Evolutionary conservation across 2,329 filamentous ascomycete species (phyloP).

Genomic region (Microcera coccophila): DNA sequence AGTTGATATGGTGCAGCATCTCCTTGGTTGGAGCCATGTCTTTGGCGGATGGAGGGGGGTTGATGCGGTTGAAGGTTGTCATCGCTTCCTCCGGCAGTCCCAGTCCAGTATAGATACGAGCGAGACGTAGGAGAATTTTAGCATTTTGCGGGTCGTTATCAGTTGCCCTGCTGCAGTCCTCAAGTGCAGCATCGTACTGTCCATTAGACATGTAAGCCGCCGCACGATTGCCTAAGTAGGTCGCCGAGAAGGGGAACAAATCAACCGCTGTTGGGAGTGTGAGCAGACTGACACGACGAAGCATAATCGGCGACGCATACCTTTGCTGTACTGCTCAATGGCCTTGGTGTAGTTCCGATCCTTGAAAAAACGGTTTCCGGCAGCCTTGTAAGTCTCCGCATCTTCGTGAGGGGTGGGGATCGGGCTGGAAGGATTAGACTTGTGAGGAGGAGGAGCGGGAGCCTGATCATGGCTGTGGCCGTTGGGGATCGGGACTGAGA

Average conservation of each 20-base stretch:
- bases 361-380: constrained; percentile 97
- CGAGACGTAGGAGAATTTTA: constrained; percentile 84
- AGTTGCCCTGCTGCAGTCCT: constrained; percentile 79
- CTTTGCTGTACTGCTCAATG: constrained; percentile 92
- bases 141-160: constrained; percentile 80
- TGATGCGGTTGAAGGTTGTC: constrained; percentile 73
- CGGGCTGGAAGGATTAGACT: constrained; percentile 59
- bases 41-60: constrained; percentile 75
- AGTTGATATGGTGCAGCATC: constrained; percentile 78
- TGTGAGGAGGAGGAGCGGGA: constrained; percentile 70
- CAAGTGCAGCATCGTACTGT: constrained; percentile 73
- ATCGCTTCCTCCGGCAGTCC: constrained; percentile 86
- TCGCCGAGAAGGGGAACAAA: constrained; percentile 77
- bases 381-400: constrained; percentile 85
- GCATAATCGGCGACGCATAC: constrained; percentile 44
- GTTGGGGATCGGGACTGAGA: constrained; percentile 52
- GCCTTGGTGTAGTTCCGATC: constrained; percentile 84
- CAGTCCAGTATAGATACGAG: constrained; percentile 82
- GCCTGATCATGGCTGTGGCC: constrained; percentile 42
- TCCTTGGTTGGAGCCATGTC: constrained; percentile 78
- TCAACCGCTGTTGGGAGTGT: constrained; percentile 65
- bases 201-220: constrained; percentile 89
- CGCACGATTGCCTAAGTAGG: constrained; percentile 91
- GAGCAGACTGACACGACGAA: constrained; percentile 10
- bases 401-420: constrained; percentile 60